These are phyloP conservation scores for Clonostachys sp. DNA, from an alignment of 2,329 filamentous ascomycete genomes.

Conservation along the genomic window DNA sequence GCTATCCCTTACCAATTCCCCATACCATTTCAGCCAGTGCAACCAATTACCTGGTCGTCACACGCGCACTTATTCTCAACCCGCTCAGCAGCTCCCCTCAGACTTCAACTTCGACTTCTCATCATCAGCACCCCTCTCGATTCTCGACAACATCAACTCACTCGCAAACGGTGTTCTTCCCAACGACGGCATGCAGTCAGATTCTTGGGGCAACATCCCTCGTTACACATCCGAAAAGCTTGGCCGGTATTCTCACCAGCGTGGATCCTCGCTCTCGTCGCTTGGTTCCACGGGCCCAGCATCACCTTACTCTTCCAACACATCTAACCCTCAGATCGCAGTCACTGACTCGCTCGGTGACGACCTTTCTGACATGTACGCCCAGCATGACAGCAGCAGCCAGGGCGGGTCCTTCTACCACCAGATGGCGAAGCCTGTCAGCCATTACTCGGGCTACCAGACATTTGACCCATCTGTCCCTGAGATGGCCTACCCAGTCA, in stretches of 20 bases:
- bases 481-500: slow-evolving; percentile 32
- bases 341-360: slow-evolving; percentile 44
- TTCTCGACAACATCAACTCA: background rate
- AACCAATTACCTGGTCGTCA: background rate
- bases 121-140: too few relatives aligned
- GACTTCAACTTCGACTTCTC: too few relatives aligned
- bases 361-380: slow-evolving; percentile 34
- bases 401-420: slow-evolving; percentile 32
- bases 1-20: slow-evolving; percentile 2
- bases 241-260: slow-evolving; percentile 43
- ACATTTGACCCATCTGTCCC: slow-evolving; percentile 27
- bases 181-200: slow-evolving; percentile 32
- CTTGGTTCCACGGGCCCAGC: slow-evolving; percentile 55
- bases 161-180: slow-evolving; percentile 2
- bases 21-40: background rate
- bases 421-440: slow-evolving; percentile 34
- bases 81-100: too few relatives aligned
- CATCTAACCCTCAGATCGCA: slow-evolving; percentile 54
- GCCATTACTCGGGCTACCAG: slow-evolving; percentile 32
- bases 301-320: slow-evolving; percentile 52
- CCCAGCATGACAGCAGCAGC: slow-evolving; percentile 10
- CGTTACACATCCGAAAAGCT: slow-evolving; percentile 26
- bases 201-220: slow-evolving; percentile 29
- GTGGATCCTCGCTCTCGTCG: slow-evolving; percentile 58
- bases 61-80: background rate